Percentiles rank a stretch among this genome's conserved stretches.
phyloP scores from a whole-genome alignment of 116 monocot species.

The Papilionanthe hybrid region DNA sequence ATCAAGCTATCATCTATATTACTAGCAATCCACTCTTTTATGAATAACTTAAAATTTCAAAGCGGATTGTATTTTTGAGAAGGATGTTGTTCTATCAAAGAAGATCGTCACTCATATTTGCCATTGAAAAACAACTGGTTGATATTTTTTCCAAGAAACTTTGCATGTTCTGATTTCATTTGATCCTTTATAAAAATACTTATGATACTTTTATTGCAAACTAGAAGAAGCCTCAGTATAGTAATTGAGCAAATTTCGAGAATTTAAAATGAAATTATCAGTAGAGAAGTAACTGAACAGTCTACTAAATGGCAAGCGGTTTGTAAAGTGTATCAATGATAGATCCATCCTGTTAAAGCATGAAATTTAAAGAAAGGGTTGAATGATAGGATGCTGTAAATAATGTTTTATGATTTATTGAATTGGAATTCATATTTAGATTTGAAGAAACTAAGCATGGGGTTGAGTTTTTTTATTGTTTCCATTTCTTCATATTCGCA shows the following conservation, averaged over 20 bases:
- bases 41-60: too few relatives aligned
- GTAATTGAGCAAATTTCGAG: background rate
- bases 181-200: background rate
- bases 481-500: background rate
- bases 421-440: background rate
- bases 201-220: background rate
- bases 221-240: too few relatives aligned
- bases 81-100: too few relatives aligned
- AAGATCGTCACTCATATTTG: too few relatives aligned
- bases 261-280: background rate
- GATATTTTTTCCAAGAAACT: background rate
- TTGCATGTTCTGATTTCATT: background rate
- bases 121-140: too few relatives aligned
- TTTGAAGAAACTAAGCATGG: background rate
- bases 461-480: background rate
- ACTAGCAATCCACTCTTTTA: too few relatives aligned
- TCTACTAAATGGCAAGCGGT: background rate
- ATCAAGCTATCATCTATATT: too few relatives aligned
- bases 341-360: background rate
- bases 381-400: background rate
- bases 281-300: background rate
- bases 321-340: background rate
- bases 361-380: background rate
- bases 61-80: too few relatives aligned
- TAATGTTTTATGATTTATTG: background rate